phyloP scores from a whole-genome alignment of 345 rosid genomes.

The Sapria himalayana region DNA sequence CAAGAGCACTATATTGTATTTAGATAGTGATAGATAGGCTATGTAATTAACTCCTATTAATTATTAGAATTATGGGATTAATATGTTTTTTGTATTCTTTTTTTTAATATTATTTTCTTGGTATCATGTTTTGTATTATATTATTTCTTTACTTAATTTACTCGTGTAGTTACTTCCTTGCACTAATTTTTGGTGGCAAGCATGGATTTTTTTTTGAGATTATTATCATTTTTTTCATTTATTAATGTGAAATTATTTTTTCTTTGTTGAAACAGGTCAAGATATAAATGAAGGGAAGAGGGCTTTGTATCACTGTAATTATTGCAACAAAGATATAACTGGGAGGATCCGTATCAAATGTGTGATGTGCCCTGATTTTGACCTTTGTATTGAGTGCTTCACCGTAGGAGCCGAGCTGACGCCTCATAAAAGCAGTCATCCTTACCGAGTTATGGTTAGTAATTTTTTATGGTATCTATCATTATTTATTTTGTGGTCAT shows the following conservation, averaged over 20 bases:
- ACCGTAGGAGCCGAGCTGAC: slow-evolving; percentile 82
- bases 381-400: slow-evolving; percentile 89
- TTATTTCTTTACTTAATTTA: background rate
- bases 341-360: slow-evolving; percentile 88
- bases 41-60: no score
- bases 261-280: slow-evolving; percentile 31
- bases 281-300: slow-evolving; percentile 63
- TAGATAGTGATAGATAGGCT: no score
- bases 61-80: no score
- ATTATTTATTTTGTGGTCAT: no score
- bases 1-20: no score
- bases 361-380: slow-evolving; percentile 87
- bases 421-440: slow-evolving; percentile 74
- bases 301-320: slow-evolving; percentile 84
- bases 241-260: background rate
- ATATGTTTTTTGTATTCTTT: no score
- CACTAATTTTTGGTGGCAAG: background rate
- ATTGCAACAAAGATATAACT: slow-evolving; percentile 85
- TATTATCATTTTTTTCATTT: slow-evolving; percentile 1
- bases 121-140: background rate
- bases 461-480: no score
- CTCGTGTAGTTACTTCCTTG: background rate
- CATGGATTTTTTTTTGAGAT: background rate
- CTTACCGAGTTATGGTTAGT: slow-evolving; percentile 91
- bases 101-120: background rate